Evolutionary conservation across 2,329 filamentous ascomycete species (phyloP).

Genomic region (Sphaerulina populicola): DNA sequence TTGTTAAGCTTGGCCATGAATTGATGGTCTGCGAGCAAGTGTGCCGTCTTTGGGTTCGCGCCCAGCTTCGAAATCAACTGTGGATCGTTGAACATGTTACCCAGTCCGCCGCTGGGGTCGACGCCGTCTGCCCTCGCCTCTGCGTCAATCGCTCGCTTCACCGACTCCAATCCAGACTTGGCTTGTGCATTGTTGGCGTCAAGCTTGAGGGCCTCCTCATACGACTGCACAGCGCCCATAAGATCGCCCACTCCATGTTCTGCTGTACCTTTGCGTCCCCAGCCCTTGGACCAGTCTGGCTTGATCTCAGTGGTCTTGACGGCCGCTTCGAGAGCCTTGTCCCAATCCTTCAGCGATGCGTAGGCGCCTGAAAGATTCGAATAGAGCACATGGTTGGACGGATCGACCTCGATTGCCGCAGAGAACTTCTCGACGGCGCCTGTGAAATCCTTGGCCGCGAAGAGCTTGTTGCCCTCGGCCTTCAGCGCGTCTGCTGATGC

Average conservation of each 20-base stretch:
- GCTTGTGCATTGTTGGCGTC: constrained; percentile 88
- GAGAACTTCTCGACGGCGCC: constrained; percentile 92
- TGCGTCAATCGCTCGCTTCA: constrained; percentile 78
- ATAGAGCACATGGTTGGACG: constrained; percentile 91
- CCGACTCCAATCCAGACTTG: constrained; percentile 76
- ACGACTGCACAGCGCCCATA: constrained; percentile 76
- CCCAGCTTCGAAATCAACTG: constrained; percentile 84
- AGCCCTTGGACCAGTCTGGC: constrained; percentile 96
- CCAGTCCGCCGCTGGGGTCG: constrained; percentile 68
- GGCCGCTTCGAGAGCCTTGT: constrained; percentile 77
- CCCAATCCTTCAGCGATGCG: constrained; percentile 82
- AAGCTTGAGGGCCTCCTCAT: constrained; percentile 86
- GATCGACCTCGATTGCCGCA: constrained; percentile 80
- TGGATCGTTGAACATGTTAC: constrained; percentile 89
- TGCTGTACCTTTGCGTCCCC: constrained; percentile 85
- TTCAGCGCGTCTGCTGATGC: constrained; percentile 66
- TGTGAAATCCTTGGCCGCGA: constrained; percentile 92
- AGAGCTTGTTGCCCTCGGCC: constrained; percentile 72
- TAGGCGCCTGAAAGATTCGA: constrained; percentile 87
- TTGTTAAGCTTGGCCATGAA: constrained; percentile 89
- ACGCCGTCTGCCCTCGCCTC: constrained; percentile 58
- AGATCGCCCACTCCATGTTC: constrained; percentile 82
- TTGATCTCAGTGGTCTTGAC: constrained; percentile 91
- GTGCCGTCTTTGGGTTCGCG: constrained; percentile 83
- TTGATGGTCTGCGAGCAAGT: constrained; percentile 66